phyloP scores from a whole-genome alignment of 352 stramenopile genomes.

The Pythium angustatum region DNA sequence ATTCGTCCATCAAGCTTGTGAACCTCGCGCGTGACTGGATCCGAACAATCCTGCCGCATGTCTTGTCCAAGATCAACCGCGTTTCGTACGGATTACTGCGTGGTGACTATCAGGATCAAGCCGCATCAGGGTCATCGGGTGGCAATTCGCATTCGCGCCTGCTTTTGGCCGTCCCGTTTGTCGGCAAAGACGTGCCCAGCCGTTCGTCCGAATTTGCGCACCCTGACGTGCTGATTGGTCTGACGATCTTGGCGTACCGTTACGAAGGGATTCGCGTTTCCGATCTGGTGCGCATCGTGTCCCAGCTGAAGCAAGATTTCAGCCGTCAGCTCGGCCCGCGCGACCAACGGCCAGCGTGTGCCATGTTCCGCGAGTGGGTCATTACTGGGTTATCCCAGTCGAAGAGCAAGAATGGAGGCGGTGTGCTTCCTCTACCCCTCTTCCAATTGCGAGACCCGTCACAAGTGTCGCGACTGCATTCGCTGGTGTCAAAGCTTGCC shows the following conservation, averaged over 20 bases:
- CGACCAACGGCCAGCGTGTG: slow-evolving; percentile 74
- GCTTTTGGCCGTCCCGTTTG: slow-evolving; percentile 98
- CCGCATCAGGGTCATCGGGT: slow-evolving; percentile 56
- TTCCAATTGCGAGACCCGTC: slow-evolving; percentile 97
- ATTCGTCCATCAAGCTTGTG: slow-evolving; percentile 96
- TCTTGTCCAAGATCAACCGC: slow-evolving; percentile 99
- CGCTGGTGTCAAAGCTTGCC: slow-evolving; percentile 92
- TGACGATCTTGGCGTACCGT: slow-evolving; percentile 90
- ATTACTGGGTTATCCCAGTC: slow-evolving; percentile 39
- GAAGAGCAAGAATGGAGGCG: slow-evolving; percentile 38
- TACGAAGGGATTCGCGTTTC: slow-evolving; percentile 89
- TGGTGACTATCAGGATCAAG: slow-evolving; percentile 56
- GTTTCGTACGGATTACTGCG: slow-evolving; percentile 97
- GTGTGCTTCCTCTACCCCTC: slow-evolving; percentile 93
- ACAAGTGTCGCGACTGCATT: slow-evolving; percentile 94
- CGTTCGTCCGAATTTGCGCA: slow-evolving; percentile 99
- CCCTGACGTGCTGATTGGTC: slow-evolving; percentile 94
- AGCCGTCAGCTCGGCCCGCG: slow-evolving; percentile 81
- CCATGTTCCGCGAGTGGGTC: slow-evolving; percentile 83
- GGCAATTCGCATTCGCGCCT: slow-evolving; percentile 95
- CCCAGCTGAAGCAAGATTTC: slow-evolving; percentile 87
- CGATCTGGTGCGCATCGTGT: slow-evolving; percentile 86
- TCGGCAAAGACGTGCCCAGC: slow-evolving; percentile 99
- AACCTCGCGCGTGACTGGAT: slow-evolving; percentile 98
- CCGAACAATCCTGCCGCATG: slow-evolving; percentile 96